phyloP scores from a whole-genome alignment of 1,139 yeast species.

The Ogataea hybrid region DNA sequence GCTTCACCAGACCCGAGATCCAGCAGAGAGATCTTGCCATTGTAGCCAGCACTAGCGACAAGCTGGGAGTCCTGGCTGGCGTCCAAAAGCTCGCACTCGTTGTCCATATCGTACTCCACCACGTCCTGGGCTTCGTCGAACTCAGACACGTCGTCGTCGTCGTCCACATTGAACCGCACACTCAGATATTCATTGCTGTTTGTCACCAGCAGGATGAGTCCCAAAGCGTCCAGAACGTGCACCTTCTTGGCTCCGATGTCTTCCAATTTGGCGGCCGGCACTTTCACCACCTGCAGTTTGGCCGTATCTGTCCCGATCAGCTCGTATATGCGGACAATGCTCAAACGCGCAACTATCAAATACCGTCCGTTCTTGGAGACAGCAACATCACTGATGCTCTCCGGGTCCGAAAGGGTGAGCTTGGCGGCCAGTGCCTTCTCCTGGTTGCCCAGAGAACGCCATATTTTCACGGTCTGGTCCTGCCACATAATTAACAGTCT shows the following conservation, averaged over 20 bases:
- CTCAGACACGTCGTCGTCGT: constrained; percentile 40
- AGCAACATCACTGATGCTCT: constrained; percentile 71
- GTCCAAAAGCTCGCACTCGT: constrained; percentile 49
- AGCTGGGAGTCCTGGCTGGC: constrained; percentile 38
- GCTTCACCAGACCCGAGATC: constrained; percentile 30
- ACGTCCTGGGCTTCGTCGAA: constrained; percentile 29
- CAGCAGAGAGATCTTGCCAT: constrained; percentile 60
- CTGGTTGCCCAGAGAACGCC: constrained; percentile 49
- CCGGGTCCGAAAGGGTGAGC: constrained; percentile 70
- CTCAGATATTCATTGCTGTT: constrained; percentile 56
- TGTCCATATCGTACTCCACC: constrained; percentile 37
- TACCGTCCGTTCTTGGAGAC: constrained; percentile 64
- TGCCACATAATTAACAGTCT: constrained; percentile 73
- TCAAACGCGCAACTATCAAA: constrained; percentile 69
- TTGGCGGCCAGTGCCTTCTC: constrained; percentile 56
- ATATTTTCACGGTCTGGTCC: constrained; percentile 76
- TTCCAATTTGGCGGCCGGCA: constrained; percentile 50
- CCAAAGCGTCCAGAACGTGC: constrained; percentile 38
- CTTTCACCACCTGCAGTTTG: constrained; percentile 51
- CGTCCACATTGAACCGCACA: constrained; percentile 40
- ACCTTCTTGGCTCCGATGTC: constrained; percentile 56
- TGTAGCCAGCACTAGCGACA: constrained; percentile 40
- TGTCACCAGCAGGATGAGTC: constrained; percentile 56
- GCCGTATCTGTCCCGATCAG: constrained; percentile 38
- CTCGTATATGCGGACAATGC: constrained; percentile 66